phyloP scores from a whole-genome alignment of 768 basidiomycete genomes.

The Hericium coralloides region DNA sequence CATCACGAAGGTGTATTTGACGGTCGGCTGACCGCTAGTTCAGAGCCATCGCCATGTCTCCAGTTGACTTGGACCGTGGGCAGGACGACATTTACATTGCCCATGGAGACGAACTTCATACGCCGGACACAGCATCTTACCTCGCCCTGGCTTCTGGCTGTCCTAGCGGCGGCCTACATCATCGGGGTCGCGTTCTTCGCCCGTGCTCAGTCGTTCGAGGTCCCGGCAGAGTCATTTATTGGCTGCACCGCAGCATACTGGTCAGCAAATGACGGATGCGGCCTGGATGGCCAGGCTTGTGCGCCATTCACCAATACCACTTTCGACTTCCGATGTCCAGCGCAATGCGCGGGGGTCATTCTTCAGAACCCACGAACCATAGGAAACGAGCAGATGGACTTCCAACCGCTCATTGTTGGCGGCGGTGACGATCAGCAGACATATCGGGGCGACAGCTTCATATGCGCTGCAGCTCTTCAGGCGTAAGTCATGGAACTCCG shows the following conservation, averaged over 20 bases:
- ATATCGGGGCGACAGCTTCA: constrained; percentile 78
- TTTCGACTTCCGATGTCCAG: constrained; percentile 77
- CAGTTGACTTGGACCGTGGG: constrained; percentile 29
- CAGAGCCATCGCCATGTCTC: constrained; percentile 49
- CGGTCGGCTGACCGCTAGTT: not conserved
- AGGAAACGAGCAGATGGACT: constrained; percentile 55
- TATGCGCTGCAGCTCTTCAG: constrained; percentile 79
- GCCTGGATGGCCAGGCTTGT: constrained; percentile 59
- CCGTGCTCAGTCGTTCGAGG: constrained; percentile 64
- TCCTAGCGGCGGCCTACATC: constrained; percentile 56
- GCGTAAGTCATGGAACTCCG: constrained; percentile 37
- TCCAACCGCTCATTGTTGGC: constrained; percentile 74
- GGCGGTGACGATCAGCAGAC: constrained; percentile 66
- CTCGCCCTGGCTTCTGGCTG: constrained; percentile 41
- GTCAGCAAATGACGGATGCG: constrained; percentile 61
- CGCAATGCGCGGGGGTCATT: constrained; percentile 53
- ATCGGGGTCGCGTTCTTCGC: constrained; percentile 65
- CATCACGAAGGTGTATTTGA: not conserved
- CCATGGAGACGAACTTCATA: constrained; percentile 46
- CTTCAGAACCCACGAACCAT: constrained; percentile 69
- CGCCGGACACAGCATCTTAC: constrained; percentile 44
- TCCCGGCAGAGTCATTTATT: constrained; percentile 53
- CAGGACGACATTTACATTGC: constrained; percentile 11
- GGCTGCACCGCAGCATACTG: constrained; percentile 68
- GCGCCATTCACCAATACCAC: constrained; percentile 51